Conservation (phyloP, 2,329 filamentous ascomycete genomes). For the Phaeomoniella chlamydospora region DNA sequence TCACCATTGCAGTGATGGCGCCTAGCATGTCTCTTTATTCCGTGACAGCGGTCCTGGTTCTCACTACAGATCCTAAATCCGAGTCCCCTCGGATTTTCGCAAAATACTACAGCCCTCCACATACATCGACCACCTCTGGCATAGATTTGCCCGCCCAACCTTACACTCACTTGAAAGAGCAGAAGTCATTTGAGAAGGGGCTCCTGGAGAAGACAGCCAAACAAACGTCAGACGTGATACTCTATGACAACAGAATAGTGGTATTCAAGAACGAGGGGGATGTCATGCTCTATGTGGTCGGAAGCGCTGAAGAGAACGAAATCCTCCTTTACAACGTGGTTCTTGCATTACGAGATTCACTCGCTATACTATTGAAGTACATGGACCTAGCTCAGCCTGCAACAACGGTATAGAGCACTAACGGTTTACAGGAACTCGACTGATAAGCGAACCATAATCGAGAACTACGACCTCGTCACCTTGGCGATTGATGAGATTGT, state of each 20-base stretch:
- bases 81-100: conserved; percentile 84
- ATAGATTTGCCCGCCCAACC: conserved; percentile 55
- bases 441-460: conserved; percentile 93
- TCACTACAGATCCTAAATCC: conserved; percentile 48
- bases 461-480: conserved; percentile 95
- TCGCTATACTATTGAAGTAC: conserved; percentile 87
- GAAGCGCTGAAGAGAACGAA: conserved; percentile 87
- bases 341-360: conserved; percentile 73
- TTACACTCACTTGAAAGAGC: conserved; percentile 79
- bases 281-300: conserved; percentile 91
- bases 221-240: conserved; percentile 86
- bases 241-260: conserved; percentile 92
- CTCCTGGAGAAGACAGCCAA: conserved; percentile 92
- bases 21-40: conserved; percentile 63
- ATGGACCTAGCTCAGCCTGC: conserved; percentile 14
- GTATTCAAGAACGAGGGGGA: conserved; percentile 98
- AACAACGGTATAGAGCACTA: neutral
- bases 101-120: conserved; percentile 75
- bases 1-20: conserved; percentile 48
- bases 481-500: conserved; percentile 91
- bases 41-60: conserved; percentile 63
- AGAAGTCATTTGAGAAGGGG: conserved; percentile 94
- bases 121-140: conserved; percentile 40
- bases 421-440: conserved; percentile 59
- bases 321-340: conserved; percentile 91